Evolutionary conservation across 257 asterid species (phyloP).

Genomic region (Lantana camara): DNA sequence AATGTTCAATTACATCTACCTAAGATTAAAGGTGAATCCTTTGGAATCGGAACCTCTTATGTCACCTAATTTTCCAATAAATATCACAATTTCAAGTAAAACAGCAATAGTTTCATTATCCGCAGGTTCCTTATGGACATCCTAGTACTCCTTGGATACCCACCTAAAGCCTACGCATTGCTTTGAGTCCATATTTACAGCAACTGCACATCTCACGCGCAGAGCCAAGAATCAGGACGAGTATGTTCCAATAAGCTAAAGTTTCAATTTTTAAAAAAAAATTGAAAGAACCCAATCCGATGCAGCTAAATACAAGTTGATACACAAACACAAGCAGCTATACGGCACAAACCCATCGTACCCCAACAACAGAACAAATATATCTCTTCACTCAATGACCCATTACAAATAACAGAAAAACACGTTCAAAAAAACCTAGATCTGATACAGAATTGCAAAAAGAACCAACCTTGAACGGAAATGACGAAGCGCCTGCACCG

Average conservation of each 20-base stretch:
- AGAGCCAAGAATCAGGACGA: slow-evolving; percentile 75
- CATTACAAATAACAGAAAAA: not conserved
- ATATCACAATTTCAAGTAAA: not conserved
- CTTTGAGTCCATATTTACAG: slow-evolving; percentile 68
- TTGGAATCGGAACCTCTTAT: not conserved
- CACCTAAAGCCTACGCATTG: slow-evolving; percentile 56
- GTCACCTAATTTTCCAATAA: not conserved
- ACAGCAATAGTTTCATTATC: slow-evolving; percentile 29
- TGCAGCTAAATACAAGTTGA: not conserved
- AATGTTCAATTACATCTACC: not conserved
- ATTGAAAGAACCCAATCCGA: not conserved
- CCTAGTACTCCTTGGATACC: slow-evolving; percentile 43
- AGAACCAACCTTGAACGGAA: slow-evolving; percentile 48
- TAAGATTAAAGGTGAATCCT: not conserved
- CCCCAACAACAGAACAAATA: slow-evolving; percentile 3
- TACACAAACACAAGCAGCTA: not conserved
- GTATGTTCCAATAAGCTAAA: not conserved
- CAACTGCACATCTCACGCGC: slow-evolving; percentile 51
- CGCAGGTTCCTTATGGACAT: slow-evolving; percentile 58
- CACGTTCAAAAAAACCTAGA: slow-evolving; percentile 37
- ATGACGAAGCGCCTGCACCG: slow-evolving; percentile 35
- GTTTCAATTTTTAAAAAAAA: not conserved
- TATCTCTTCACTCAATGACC: not conserved
- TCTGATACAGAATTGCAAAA: slow-evolving; percentile 33
- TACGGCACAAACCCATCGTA: not conserved